Base-by-base conservation (phyloP, 1,284 basidiomycete genomes). In the Gomphus sp. region DNA sequence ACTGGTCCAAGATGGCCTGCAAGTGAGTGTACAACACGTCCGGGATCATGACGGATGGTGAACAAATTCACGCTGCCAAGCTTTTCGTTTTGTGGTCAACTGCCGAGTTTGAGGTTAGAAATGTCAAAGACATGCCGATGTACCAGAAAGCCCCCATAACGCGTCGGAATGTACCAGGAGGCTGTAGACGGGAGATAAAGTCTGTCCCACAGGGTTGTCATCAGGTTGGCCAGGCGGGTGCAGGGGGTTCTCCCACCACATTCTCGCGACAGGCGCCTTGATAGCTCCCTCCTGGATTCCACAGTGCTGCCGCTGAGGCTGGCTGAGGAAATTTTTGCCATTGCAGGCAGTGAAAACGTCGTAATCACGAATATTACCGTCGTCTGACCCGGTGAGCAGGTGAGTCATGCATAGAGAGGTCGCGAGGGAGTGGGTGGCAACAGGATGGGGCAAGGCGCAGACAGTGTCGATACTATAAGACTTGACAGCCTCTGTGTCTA, bases 351-450 rank as follows among this genome's bases (percentile, higher is more conserved):
- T 72, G 72, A 92, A 95, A 56, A 96, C 82, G 71, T 98, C 94
- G 74, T 97, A 98, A 72, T 92, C 84, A 45, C 95, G 84, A 50
- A 98, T 87, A 66, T 93, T 94, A 10, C 95, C 95, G 71, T 98
- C 95, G 62, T 94, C 87, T 10, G 91, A 92, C 44, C 94, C 95
- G 4, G 93, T 93, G 51, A 98, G 73, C 12, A 98, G 77, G 67
- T 95, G 92, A 31, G 89, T 85, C 78, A 93, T 85, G 71, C 95
- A 97, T n/a, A 82, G 73, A 0, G 91, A 91, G 4, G 90, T 77
- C 1, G 93, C 87, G 25, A 98, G 81, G 12, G 90, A 81, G 72
- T 97, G 91, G 0, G 92, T 93, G 3, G 93, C 87, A 2, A 82
- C 82, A 1, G 92, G 91, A 65, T 97, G 91, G 0, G 94, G 92